These are phyloP conservation scores for Podospora appendiculata DNA, from an alignment of 495 filamentous ascomycete species.

Conservation along the genomic window DNA sequence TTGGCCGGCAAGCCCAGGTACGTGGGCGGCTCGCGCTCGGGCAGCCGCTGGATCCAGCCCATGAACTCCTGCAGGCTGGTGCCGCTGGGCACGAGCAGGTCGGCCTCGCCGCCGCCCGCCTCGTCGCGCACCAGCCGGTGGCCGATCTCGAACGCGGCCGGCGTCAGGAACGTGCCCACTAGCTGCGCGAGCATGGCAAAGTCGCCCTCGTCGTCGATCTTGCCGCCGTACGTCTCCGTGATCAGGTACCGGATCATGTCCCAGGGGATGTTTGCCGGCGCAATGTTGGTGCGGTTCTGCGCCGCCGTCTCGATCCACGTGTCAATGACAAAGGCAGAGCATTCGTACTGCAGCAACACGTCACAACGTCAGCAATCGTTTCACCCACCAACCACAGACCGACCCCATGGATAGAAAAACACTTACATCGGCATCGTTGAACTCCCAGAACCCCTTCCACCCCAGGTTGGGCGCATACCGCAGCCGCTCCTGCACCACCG, in stretches of 20 bases:
- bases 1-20: constrained; percentile 95
- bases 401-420: neutral
- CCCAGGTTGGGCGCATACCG: constrained; percentile 92
- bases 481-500: constrained; percentile 90
- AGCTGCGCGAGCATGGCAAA: constrained; percentile 63
- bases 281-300: constrained; percentile 79
- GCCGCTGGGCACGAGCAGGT: constrained; percentile 66
- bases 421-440: constrained; percentile 98
- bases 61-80: constrained; percentile 82
- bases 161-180: constrained; percentile 71
- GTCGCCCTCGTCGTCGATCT: constrained; percentile 90
- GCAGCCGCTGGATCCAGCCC: constrained; percentile 83
- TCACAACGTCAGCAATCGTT: neutral
- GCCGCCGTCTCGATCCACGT: constrained; percentile 83
- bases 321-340: constrained; percentile 91
- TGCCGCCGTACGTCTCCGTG: constrained; percentile 92
- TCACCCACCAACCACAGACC: neutral
- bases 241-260: constrained; percentile 91
- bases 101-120: constrained; percentile 25
- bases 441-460: constrained; percentile 99
- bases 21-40: constrained; percentile 92
- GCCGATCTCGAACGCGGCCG: constrained; percentile 81
- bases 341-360: constrained; percentile 68
- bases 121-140: constrained; percentile 72
- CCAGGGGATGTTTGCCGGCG: constrained; percentile 91